Evolutionary conservation across 2,329 filamentous ascomycete genomes (phyloP), one percentile per base, ranked within the genome.

Genomic region (Phialemoniopsis sp.): DNA sequence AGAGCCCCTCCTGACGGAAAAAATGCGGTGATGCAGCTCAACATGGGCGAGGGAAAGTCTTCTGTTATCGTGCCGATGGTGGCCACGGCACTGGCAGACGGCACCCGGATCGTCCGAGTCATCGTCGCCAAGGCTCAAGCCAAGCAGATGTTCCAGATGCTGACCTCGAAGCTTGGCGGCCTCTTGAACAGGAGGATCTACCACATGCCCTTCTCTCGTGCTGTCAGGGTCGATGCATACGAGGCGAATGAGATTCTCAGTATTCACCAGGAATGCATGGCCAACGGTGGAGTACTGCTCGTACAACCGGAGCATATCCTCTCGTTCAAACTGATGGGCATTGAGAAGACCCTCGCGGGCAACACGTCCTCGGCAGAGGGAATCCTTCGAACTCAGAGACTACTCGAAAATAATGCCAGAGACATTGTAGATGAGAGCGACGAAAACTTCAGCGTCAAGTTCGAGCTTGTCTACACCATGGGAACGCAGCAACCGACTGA

Each of bases 21-120:
- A 0, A 85, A 81, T 46, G 55, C 68, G 0, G 71, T 81, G 0
- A 72, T 85, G 63, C 80, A 86, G 48, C 55, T 87, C 3, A 85
- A 85, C 45, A 87, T 87, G 82, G 83, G 83, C 0, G 73, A 85
- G 50, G 83, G 82, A 0, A 87, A 87, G 45, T 80, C 79, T 0
- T 83, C 82, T 0, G 76, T 86, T 2, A 87, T 89, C 36, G 68
- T 83, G 0, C 83, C 82, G 0, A 80, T 85, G 29, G 72, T 83
- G 0, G 74, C 75, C 0, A 59, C 73, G 0, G 57, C 64, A 0
- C 53, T 85, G 0, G 75, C 77, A 0, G 62, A 85, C 34, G 61
- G 64, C 0, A 50, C 55, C 0, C 65, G 56, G 4, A 58, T 87
- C 0, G 72, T 76, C 0, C 62, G 80, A 3, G 68, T 86, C 0